Conservation (phyloP, 1,139 yeast genomes). For the Saccharomyces hybrid region DNA sequence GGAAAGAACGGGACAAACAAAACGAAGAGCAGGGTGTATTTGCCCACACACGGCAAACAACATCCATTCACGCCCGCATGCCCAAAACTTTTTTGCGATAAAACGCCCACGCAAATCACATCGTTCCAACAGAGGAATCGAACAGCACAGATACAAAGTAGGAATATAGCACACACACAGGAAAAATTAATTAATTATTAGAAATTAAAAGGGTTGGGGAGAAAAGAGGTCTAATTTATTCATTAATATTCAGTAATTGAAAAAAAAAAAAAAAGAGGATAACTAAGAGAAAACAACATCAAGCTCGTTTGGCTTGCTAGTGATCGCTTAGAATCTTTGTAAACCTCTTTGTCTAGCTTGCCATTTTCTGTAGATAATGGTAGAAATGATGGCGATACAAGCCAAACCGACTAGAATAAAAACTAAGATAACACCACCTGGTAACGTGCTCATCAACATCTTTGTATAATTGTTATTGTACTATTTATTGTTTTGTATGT, state of each 20-base stretch:
- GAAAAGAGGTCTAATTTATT: neutral
- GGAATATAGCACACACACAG: neutral
- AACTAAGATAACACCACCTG: constrained; percentile 48
- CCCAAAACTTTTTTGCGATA: neutral
- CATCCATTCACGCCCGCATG: neutral
- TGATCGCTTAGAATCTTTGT: constrained; percentile 32
- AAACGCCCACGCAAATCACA: neutral
- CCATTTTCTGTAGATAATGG: constrained; percentile 30
- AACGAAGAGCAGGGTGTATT: neutral
- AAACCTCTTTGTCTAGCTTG: constrained; percentile 35
- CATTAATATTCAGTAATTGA: neutral
- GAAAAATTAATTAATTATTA: neutral
- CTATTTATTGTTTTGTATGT: neutral
- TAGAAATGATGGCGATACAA: constrained; percentile 32
- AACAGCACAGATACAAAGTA: neutral
- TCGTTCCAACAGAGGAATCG: neutral
- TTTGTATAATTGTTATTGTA: constrained; percentile 2
- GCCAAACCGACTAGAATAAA: constrained; percentile 41
- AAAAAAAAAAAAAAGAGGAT: neutral
- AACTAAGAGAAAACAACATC: neutral
- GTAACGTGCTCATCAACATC: constrained; percentile 34
- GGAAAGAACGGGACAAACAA: neutral
- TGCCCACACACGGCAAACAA: neutral
- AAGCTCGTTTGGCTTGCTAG: neutral
- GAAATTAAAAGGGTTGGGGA: neutral